Conservation (phyloP, 345 rosid genomes). For the Luvunga scandens region DNA sequence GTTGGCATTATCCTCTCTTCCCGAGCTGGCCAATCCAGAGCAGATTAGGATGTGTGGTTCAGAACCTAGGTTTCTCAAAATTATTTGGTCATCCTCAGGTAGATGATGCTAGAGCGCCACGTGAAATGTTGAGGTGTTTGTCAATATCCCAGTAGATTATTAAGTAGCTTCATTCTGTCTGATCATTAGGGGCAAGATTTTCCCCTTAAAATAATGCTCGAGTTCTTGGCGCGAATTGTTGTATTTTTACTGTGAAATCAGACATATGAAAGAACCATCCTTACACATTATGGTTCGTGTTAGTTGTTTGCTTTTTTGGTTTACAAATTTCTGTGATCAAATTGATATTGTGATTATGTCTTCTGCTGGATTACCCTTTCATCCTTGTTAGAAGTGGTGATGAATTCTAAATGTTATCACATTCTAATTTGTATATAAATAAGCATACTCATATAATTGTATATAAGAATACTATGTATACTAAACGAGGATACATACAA, state of each 20-base stretch:
- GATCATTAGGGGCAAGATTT: neutral
- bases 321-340: too few relatives aligned
- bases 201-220: neutral
- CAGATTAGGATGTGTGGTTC: slow-evolving; percentile 16
- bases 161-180: neutral
- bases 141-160: neutral
- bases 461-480: too few relatives aligned
- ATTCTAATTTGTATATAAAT: too few relatives aligned
- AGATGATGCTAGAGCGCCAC: neutral
- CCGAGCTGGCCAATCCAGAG: slow-evolving; percentile 44
- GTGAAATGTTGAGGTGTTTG: neutral
- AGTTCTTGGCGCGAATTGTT: neutral
- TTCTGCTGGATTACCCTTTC: too few relatives aligned
- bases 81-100: neutral
- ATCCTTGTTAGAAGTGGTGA: too few relatives aligned
- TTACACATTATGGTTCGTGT: too few relatives aligned
- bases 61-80: neutral
- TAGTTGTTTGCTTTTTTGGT: too few relatives aligned
- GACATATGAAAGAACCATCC: neutral
- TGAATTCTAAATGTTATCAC: too few relatives aligned
- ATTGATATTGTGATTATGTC: too few relatives aligned
- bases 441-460: too few relatives aligned
- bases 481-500: too few relatives aligned
- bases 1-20: slow-evolving; percentile 57
- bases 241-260: neutral